A percentile compares a stretch with the other conserved stretches of the same genome.
phyloP scores from a whole-genome alignment of 352 stramenopile species.

The Pythium graminicola region DNA sequence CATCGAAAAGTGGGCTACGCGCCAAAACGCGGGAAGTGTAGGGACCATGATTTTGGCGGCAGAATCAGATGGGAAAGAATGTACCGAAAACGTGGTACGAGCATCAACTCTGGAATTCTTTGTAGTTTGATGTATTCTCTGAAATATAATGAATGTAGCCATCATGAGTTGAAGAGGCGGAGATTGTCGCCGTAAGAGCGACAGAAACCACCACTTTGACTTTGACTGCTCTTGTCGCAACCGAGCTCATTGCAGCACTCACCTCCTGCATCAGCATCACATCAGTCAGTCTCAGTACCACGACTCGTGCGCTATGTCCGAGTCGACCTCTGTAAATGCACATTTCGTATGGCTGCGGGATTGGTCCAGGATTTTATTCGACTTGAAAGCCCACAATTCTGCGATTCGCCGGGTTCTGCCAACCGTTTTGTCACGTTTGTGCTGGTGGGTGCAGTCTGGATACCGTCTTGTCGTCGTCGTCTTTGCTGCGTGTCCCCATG shows the following conservation, averaged over 20 bases:
- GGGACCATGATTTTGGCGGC: conserved; percentile 19
- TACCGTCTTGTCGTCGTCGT: no score
- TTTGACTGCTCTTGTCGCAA: conserved; percentile 68
- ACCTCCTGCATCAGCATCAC: conserved; percentile 48
- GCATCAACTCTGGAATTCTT: neutral
- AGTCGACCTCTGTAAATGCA: no score
- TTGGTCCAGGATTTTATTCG: no score
- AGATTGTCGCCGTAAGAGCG: conserved; percentile 45
- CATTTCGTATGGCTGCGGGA: no score
- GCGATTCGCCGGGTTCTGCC: no score
- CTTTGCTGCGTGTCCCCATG: no score
- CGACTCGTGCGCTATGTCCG: no score
- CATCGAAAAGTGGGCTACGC: no score
- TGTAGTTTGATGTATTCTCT: conserved; percentile 7
- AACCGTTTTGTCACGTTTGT: no score
- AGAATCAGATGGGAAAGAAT: conserved; percentile 27
- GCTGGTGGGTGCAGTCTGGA: no score
- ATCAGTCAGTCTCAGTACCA: no score
- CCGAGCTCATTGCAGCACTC: conserved; percentile 51
- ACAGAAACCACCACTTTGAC: conserved; percentile 61
- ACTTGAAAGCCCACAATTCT: no score
- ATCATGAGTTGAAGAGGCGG: neutral
- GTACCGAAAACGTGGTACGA: conserved; percentile 15
- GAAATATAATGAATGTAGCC: conserved; percentile 12
- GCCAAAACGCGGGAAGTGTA: neutral